Conservation (phyloP, 1,139 yeast genomes). For the Yarrowia galli region DNA sequence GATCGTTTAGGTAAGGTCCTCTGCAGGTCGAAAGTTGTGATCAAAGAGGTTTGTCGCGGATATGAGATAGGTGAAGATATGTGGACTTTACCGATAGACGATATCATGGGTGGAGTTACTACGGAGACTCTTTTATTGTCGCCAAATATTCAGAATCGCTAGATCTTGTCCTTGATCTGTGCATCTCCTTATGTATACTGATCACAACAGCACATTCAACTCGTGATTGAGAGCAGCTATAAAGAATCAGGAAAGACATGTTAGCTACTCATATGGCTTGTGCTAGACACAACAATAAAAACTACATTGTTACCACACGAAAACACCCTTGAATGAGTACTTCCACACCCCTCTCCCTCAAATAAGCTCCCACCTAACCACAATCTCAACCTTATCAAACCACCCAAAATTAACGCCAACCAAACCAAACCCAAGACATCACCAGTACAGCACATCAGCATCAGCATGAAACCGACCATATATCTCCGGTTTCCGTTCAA, state of each 20-base stretch:
- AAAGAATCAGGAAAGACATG: background rate
- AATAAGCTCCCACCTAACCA: conserved; percentile 19
- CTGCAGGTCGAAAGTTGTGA: background rate
- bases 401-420: background rate
- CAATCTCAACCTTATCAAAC: conserved; percentile 27
- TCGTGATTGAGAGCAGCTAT: background rate
- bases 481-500: conserved; percentile 34
- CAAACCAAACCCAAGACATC: background rate
- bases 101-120: too few relatives aligned
- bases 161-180: too few relatives aligned
- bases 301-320: background rate
- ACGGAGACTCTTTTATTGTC: too few relatives aligned
- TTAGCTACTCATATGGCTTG: rapidly evolving
- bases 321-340: background rate
- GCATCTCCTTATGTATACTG: too few relatives aligned
- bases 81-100: background rate
- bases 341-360: background rate
- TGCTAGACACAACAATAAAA: background rate
- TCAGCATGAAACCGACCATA: conserved; percentile 20
- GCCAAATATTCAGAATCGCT: too few relatives aligned
- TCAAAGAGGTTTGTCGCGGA: too few relatives aligned
- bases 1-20: background rate
- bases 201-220: background rate
- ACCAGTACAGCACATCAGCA: background rate
- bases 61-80: background rate